A percentile compares a stretch with the other conserved stretches of the same genome.
Conservation (phyloP, 768 basidiomycete species). For the Lactifluus hygrophoroides region DNA sequence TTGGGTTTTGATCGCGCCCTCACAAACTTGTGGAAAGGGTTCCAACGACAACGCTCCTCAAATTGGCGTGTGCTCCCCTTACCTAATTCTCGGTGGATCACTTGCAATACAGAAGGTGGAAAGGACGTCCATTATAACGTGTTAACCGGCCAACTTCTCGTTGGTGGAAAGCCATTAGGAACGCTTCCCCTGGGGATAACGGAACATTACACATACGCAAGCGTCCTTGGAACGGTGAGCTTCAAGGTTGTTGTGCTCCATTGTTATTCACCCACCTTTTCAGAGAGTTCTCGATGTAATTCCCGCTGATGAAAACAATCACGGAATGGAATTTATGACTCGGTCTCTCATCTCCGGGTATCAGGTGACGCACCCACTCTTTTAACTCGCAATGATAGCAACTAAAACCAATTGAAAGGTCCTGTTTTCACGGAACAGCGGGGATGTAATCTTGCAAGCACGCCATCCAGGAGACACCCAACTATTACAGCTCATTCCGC, state of each 20-base stretch:
- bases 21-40: neutral
- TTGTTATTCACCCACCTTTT: neutral
- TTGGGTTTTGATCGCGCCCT: neutral
- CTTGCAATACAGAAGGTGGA: neutral
- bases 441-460: neutral
- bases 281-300: conserved; percentile 6
- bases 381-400: neutral
- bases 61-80: neutral
- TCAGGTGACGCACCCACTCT: neutral
- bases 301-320: neutral
- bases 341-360: neutral
- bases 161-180: conserved; percentile 35
- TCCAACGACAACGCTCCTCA: neutral
- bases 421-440: neutral
- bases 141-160: conserved; percentile 33
- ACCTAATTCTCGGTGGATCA: conserved; percentile 4
- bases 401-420: neutral
- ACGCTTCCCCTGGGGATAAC: conserved; percentile 31
- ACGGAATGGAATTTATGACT: conserved; percentile 9
- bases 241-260: neutral
- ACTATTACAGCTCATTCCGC: conserved; percentile 29
- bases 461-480: neutral
- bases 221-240: conserved; percentile 30
- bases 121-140: conserved; percentile 32
- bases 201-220: conserved; percentile 28